phyloP scores from a whole-genome alignment of 2,329 filamentous ascomycete genomes.

The Penicillium sp. region DNA sequence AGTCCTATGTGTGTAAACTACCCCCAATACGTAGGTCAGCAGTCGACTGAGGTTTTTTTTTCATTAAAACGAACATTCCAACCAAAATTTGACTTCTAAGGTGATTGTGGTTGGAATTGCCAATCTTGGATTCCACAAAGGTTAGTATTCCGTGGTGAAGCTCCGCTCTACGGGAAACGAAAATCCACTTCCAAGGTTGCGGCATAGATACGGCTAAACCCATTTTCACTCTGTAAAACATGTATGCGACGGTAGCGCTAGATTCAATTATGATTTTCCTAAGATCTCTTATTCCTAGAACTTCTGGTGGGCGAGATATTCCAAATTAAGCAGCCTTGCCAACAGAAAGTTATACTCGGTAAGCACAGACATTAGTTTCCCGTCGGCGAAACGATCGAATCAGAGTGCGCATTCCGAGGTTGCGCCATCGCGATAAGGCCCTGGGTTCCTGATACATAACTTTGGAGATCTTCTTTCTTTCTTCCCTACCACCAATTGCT shows the following conservation, averaged over 20 bases:
- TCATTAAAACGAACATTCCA: too few species aligned
- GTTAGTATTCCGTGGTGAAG: neutral
- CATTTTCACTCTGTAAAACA: neutral
- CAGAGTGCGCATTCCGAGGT: slow-evolving; percentile 20
- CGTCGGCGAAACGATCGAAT: slow-evolving; percentile 35
- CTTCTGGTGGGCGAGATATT: neutral
- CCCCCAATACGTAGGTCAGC: too few species aligned
- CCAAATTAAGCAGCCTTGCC: neutral
- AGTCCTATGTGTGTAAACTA: too few species aligned
- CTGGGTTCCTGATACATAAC: slow-evolving; percentile 8
- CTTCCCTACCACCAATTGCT: slow-evolving; percentile 4
- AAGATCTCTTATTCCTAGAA: neutral
- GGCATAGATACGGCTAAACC: neutral
- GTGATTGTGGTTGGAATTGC: too few species aligned
- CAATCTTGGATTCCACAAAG: neutral
- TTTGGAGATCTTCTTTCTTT: slow-evolving; percentile 8
- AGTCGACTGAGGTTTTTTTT: too few species aligned
- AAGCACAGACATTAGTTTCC: slow-evolving; percentile 9
- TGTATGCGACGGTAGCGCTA: neutral
- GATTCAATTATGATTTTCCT: neutral
- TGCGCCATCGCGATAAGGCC: slow-evolving; percentile 24
- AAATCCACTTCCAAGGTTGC: neutral
- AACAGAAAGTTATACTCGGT: neutral
- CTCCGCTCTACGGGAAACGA: neutral
- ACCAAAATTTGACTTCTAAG: too few species aligned